Evolutionary conservation across 2,329 filamentous ascomycete species (phyloP), one percentile per base, ranked within the genome.

Genomic region (Cylindrodendrum hubeiense): DNA sequence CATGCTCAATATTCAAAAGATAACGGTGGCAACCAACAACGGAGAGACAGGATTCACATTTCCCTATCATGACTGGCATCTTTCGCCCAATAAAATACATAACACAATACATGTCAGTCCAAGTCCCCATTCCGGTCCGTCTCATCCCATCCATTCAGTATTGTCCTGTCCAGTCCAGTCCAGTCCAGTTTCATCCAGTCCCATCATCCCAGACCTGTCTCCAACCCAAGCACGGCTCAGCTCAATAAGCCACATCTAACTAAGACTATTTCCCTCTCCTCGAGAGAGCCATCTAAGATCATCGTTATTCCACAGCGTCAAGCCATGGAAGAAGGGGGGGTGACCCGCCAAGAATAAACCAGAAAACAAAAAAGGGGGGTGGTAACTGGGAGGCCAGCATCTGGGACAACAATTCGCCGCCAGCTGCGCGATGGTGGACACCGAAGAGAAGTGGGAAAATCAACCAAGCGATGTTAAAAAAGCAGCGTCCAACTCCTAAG

Each of bases 401-500:
- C 56, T 50, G 41, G 55, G 39, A 53, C 37, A 49, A 53, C 37
- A 49, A 60, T 22, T 46, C 49, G 33, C 34, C 41, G 55, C 49
- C 56, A 17, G 61, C 54, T 50, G 50, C 61, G 41, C 28, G 39
- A 54, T 43, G 55, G 50, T 55, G 34, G 33, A 65, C 51, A 52
- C 52, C 24, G 39, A 61, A 61, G 58, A 49, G 41, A 57, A 53
- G 39, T 30, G 33, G 13, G 15, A 21, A 49, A 53, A 52, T 19
- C 54, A 57, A 52, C 26, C 19, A 52, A 46, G 63, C 49, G 50
- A 67, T 26, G 60, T 66, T 58, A 54, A 71, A 71, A 69, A 68
- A 65, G 63, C 67, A 69, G 59, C 61, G 69, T 71, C 69, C 69
- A 74, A 74, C 70, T 73, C 70, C 72, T 65, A 44, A 69, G 61